Evolutionary conservation across 345 rosid species (phyloP).

Genomic region (Populus deltoides): DNA sequence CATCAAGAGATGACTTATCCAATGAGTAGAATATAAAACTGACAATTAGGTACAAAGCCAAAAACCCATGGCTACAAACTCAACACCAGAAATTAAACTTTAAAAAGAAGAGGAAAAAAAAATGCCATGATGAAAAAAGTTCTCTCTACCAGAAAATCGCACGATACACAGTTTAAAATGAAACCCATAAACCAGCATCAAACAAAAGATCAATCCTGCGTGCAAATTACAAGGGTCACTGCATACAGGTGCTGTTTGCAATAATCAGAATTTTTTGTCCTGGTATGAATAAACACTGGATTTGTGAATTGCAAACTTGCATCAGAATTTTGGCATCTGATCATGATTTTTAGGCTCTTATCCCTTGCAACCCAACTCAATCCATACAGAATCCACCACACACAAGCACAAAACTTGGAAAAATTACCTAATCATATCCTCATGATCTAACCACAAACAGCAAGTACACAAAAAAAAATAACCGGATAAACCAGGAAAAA

Average conservation of each 20-base stretch:
- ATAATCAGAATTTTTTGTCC: conserved; percentile 6
- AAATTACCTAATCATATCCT: conserved; percentile 26
- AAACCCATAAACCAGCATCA: background rate
- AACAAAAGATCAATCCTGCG: background rate
- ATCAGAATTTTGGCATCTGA: conserved; percentile 5
- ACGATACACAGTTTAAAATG: too few species aligned
- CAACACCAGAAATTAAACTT: conserved; percentile 1
- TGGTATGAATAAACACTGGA: background rate
- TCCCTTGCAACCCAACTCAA: background rate
- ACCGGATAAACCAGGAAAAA: conserved; percentile 1
- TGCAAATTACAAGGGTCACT: background rate
- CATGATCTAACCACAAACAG: conserved; percentile 14
- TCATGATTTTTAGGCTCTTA: conserved; percentile 1
- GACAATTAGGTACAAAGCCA: background rate
- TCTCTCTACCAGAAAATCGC: background rate
- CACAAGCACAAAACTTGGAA: background rate
- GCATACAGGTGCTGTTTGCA: background rate
- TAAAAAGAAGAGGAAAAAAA: background rate
- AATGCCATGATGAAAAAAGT: background rate
- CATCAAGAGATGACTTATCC: background rate
- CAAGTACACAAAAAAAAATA: background rate
- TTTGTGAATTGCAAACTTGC: conserved; percentile 4
- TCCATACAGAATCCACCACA: background rate
- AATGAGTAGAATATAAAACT: background rate
- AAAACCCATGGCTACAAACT: background rate